These are phyloP conservation scores for Saccharomyces hybrid DNA, from an alignment of 1,139 yeast genomes.

Conservation along the genomic window DNA sequence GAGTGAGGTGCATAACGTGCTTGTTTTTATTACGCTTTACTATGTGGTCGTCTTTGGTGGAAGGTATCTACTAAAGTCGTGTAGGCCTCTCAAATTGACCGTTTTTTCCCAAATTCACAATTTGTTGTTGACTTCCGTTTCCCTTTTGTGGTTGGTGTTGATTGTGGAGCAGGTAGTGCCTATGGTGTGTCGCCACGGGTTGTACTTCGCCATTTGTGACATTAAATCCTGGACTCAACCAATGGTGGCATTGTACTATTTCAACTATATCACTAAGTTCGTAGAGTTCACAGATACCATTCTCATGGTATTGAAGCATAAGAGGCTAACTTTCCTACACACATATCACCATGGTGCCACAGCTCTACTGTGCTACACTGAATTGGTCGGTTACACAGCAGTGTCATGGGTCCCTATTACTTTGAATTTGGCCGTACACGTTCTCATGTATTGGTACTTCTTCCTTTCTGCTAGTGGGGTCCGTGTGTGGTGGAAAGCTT, in stretches of 20 bases:
- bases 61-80: constrained; percentile 43
- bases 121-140: constrained; percentile 51
- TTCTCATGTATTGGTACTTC: constrained; percentile 79
- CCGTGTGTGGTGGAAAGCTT: constrained; percentile 27
- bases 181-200: constrained; percentile 42
- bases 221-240: too few relatives aligned
- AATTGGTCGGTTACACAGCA: constrained; percentile 49
- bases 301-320: too few relatives aligned
- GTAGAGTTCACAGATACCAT: too few relatives aligned
- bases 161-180: constrained; percentile 70
- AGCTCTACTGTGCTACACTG: too few relatives aligned
- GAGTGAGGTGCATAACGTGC: constrained; percentile 57
- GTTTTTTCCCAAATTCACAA: constrained; percentile 65
- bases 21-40: constrained; percentile 49
- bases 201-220: too few relatives aligned
- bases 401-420: constrained; percentile 76
- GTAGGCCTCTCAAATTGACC: constrained; percentile 54
- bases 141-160: constrained; percentile 50
- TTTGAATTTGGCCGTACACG: constrained; percentile 69
- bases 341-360: too few relatives aligned
- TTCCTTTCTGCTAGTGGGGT: constrained; percentile 77
- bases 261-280: too few relatives aligned
- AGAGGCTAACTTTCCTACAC: too few relatives aligned
- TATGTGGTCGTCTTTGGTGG: constrained; percentile 68
- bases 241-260: too few relatives aligned